phyloP scores from a whole-genome alignment of 768 basidiomycete species.

The Rhizopogon rudus region DNA sequence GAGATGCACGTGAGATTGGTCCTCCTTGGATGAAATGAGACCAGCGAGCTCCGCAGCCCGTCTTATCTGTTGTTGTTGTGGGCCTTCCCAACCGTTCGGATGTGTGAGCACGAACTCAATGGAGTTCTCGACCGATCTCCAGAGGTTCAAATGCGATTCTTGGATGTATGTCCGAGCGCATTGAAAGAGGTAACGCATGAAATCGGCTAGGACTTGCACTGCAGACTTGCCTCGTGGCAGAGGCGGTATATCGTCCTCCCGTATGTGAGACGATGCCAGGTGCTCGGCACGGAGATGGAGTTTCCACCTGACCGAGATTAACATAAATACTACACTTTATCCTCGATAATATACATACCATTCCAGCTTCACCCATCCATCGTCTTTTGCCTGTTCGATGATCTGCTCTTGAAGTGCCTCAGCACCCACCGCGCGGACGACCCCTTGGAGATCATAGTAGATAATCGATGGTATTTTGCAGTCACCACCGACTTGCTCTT shows the following conservation, averaged over 20 bases:
- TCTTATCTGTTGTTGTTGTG: conserved; percentile 26
- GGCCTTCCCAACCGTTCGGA: conserved; percentile 30
- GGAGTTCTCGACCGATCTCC: conserved; percentile 16
- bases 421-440: conserved; percentile 37
- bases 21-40: conserved; percentile 12
- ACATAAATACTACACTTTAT: neutral
- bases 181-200: conserved; percentile 21
- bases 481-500: conserved; percentile 39
- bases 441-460: conserved; percentile 40
- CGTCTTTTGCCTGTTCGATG: conserved; percentile 33
- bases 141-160: conserved; percentile 25
- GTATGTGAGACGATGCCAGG: conserved; percentile 18
- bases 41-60: conserved; percentile 19
- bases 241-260: conserved; percentile 14
- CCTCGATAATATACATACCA: conserved; percentile 23
- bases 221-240: conserved; percentile 19
- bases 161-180: conserved; percentile 19
- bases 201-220: conserved; percentile 19
- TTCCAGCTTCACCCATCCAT: conserved; percentile 32
- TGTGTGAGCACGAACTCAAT: conserved; percentile 22
- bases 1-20: conserved; percentile 16
- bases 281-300: conserved; percentile 30
- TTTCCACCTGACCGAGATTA: conserved; percentile 21
- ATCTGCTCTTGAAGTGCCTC: conserved; percentile 33
- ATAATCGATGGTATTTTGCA: conserved; percentile 46